Percentiles rank a stretch among this genome's conserved stretches.
These are phyloP conservation scores for Bruguiera hainesii DNA, from an alignment of 441 rosid genomes.

Conservation along the genomic window DNA sequence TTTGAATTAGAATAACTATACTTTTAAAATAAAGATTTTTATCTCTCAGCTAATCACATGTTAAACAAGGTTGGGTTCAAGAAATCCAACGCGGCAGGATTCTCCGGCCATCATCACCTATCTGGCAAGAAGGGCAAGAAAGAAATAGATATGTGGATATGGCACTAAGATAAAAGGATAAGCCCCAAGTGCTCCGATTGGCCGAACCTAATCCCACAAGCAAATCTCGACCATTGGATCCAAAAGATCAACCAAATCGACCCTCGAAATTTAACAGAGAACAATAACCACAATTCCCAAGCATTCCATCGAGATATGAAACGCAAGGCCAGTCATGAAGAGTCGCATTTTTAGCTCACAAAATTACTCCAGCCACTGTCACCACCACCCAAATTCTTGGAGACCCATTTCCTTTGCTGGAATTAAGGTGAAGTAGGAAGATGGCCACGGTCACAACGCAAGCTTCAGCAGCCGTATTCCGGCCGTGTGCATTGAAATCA, in stretches of 20 bases:
- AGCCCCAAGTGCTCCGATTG: constrained; percentile 31
- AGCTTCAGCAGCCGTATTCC: constrained; percentile 79
- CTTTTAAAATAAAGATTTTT: too few relatives aligned
- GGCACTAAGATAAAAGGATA: constrained; percentile 42
- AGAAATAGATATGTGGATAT: constrained; percentile 42
- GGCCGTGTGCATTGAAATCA: constrained; percentile 59
- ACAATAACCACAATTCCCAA: constrained; percentile 35
- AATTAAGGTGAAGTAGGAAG: neutral
- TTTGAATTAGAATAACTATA: too few relatives aligned
- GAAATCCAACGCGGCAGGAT: constrained; percentile 6
- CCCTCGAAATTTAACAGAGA: constrained; percentile 26
- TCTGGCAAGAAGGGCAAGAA: neutral
- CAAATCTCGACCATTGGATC: constrained; percentile 33
- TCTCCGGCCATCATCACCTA: neutral
- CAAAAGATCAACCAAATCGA: constrained; percentile 21
- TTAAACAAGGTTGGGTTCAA: constrained; percentile 4
- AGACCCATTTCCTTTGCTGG: constrained; percentile 12
- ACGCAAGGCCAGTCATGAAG: constrained; percentile 20
- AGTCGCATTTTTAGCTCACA: neutral
- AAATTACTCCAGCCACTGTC: constrained; percentile 2
- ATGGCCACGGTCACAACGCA: constrained; percentile 88
- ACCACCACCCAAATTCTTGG: neutral
- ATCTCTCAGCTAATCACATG: neutral
- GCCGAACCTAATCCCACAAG: constrained; percentile 21
- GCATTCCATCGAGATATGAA: neutral